Conservation (phyloP, 1,284 basidiomycete species). For the Amylostereum chailletii region DNA sequence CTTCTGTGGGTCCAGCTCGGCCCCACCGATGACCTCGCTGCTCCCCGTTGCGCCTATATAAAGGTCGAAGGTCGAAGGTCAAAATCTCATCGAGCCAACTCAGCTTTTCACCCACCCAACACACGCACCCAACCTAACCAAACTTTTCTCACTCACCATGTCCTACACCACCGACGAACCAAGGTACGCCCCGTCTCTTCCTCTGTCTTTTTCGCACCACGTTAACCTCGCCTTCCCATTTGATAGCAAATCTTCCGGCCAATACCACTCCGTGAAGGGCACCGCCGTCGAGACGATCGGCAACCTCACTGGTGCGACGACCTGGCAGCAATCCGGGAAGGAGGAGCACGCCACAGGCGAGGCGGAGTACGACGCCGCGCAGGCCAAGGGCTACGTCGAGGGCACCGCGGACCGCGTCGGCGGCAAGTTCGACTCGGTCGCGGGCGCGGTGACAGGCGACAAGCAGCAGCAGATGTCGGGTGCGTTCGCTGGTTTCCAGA, state of each 20-base stretch:
- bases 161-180: background rate
- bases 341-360: slow-evolving; percentile 63
- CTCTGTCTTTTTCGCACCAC: background rate
- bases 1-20: too few species aligned
- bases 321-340: slow-evolving; percentile 48
- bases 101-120: background rate
- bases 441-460: slow-evolving; percentile 60
- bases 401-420: slow-evolving; percentile 48
- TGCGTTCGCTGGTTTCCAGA: slow-evolving; percentile 17
- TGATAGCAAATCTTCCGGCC: slow-evolving; percentile 51
- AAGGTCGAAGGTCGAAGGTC: too few species aligned
- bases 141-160: background rate
- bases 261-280: slow-evolving; percentile 55
- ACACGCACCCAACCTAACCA: background rate
- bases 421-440: slow-evolving; percentile 61
- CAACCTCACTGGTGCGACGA: slow-evolving; percentile 34
- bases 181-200: background rate
- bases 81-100: background rate
- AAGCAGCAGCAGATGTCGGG: slow-evolving; percentile 50
- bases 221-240: background rate
- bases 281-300: slow-evolving; percentile 49
- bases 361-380: slow-evolving; percentile 46
- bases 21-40: too few species aligned
- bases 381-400: slow-evolving; percentile 47
- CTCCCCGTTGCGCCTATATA: too few species aligned